Conservation (phyloP, 441 rosid genomes). For the Manihot esculenta region DNA sequence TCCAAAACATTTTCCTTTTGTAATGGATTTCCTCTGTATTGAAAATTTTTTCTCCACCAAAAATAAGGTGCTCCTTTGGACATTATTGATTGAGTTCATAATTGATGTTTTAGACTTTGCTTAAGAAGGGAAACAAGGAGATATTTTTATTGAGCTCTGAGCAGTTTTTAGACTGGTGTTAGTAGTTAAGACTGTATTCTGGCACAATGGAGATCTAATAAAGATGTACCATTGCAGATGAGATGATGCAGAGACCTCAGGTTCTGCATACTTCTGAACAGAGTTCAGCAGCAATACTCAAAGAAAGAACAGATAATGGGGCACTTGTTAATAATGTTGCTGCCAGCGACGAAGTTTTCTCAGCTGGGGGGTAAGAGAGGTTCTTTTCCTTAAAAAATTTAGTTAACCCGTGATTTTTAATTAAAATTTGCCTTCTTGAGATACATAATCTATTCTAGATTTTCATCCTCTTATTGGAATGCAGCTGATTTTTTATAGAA, state of each 20-base stretch:
- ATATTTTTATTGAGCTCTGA: constrained; percentile 23
- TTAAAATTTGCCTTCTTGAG: neutral
- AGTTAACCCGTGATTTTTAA: neutral
- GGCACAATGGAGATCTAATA: constrained; percentile 29
- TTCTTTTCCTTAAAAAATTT: constrained; percentile 15
- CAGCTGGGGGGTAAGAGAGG: constrained; percentile 59
- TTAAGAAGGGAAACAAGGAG: constrained; percentile 21
- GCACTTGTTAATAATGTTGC: constrained; percentile 30
- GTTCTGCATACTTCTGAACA: constrained; percentile 36
- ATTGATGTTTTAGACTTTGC: constrained; percentile 19
- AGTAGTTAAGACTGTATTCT: constrained; percentile 22
- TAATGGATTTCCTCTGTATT: constrained; percentile 31
- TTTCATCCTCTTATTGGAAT: constrained; percentile 1
- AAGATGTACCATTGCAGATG: constrained; percentile 49
- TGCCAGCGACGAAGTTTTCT: constrained; percentile 27
- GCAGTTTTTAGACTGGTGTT: constrained; percentile 22
- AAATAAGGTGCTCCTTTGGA: constrained; percentile 10
- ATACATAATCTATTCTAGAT: neutral
- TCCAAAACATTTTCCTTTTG: constrained; percentile 26
- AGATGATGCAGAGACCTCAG: constrained; percentile 44
- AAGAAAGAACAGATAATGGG: constrained; percentile 39
- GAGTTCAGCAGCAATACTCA: constrained; percentile 34
- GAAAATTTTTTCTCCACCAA: constrained; percentile 23
- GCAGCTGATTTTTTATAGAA: neutral
- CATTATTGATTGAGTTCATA: constrained; percentile 15